Evolutionary conservation across 2,329 filamentous ascomycete genomes (phyloP).

Genomic region (Emmonsiellopsis sp.): DNA sequence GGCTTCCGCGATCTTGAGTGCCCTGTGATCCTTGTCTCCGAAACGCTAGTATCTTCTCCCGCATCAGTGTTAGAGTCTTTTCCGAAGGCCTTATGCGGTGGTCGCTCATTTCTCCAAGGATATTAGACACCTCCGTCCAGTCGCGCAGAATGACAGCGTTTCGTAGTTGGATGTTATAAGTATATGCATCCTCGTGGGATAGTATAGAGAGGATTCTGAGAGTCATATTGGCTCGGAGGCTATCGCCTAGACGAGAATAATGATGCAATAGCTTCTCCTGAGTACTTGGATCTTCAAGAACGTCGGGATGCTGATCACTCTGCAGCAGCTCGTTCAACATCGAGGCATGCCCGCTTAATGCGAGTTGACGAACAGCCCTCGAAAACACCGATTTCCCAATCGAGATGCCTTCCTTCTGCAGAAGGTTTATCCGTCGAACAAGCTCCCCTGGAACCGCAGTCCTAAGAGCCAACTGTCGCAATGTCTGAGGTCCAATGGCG

Average conservation of each 20-base stretch:
- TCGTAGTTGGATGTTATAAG: slow-evolving; percentile 31
- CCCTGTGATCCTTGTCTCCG: slow-evolving; percentile 16
- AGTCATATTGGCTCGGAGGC: slow-evolving; percentile 45
- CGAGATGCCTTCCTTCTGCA: slow-evolving; percentile 54
- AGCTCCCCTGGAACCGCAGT: slow-evolving; percentile 49
- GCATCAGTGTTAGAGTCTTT: slow-evolving; percentile 36
- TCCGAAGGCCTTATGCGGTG: slow-evolving; percentile 32
- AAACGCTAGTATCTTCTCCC: slow-evolving; percentile 24
- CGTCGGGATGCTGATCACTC: slow-evolving; percentile 57
- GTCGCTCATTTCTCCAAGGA: slow-evolving; percentile 42
- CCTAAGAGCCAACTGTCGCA: slow-evolving; percentile 67
- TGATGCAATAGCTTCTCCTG: slow-evolving; percentile 46
- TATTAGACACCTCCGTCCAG: slow-evolving; percentile 18
- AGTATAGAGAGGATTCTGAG: slow-evolving; percentile 42
- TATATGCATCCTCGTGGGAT: slow-evolving; percentile 19
- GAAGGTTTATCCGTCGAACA: slow-evolving; percentile 47
- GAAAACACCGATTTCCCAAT: slow-evolving; percentile 56
- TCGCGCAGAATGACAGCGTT: slow-evolving; percentile 27
- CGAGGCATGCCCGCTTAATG: slow-evolving; percentile 44
- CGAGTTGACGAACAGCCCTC: slow-evolving; percentile 55
- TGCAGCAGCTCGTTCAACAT: slow-evolving; percentile 44
- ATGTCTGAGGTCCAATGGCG: slow-evolving; percentile 62
- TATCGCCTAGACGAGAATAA: slow-evolving; percentile 44
- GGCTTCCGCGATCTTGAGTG: slow-evolving; percentile 14
- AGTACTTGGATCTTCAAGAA: slow-evolving; percentile 45